Base-by-base conservation (phyloP, 2,329 filamentous ascomycete species). In the Fusarium guadeloupense region DNA sequence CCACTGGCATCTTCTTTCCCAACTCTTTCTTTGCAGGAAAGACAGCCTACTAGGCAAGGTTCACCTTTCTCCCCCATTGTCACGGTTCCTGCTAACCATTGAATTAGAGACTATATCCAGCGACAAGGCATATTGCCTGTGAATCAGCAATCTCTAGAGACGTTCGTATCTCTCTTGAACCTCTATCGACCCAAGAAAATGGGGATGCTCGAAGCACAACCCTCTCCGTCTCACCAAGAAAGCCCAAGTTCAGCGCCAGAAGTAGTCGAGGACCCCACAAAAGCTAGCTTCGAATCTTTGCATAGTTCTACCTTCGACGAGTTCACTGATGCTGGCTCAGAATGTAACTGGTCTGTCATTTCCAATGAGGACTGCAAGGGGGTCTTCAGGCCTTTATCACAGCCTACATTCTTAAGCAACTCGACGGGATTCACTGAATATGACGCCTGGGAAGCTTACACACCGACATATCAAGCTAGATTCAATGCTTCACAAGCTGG, bases 71-170 rank as follows among this genome's bases (percentile, higher is more conserved):
- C 41, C 5, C 28, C n/a, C n/a, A 4, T 9, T 8, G 25, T 16
- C 0, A 12, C 30, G 10, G 3, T 10, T 9, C 12, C 6, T 2
- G 12, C n/a, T 20, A 41, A 17, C 14, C 41, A 12, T 13, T 20
- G 23, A 4, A 37, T 35, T 16, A 23, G 4, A 9, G 19, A 35
- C 17, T 9, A 48, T 14, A 42, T 59, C 14, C 14, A 37, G 21
- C 60, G 13, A 5, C 38, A 43, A 17, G 58, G 56, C 17, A 28
- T 61, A 3, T 1, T 40, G 4, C 28, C 34, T 33, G 34, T 23
- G n/a, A 52, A 61, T 21, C 34, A 51, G n/a, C 26, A 17, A 23
- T 61, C 58, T 1, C 31, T 51, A 23, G 33, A 61, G 9, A 23
- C 6, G 2, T 38, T 56, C 7, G 28, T 23, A 5, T 19, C 13